Evolutionary conservation across 108 stramenopile species (phyloP).

Genomic region (Cyclotella choctawhatcheeana): DNA sequence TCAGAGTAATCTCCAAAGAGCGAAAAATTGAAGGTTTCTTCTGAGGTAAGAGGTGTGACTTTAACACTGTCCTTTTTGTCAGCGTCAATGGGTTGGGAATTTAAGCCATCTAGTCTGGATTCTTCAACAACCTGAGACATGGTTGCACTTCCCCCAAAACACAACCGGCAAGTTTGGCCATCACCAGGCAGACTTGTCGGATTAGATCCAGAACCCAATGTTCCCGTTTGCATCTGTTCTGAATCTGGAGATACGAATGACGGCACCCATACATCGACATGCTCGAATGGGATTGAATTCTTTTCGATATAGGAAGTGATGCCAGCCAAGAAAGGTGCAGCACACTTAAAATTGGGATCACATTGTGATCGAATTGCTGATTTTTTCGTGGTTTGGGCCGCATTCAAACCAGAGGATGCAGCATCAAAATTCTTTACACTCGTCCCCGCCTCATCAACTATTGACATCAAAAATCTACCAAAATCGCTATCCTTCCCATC

Average conservation of each 20-base stretch:
- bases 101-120: not conserved
- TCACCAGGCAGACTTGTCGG: conserved; percentile 1
- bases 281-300: conserved; percentile 82
- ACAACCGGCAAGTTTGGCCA: conserved; percentile 58
- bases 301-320: conserved; percentile 74
- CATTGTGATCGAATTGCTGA: not conserved
- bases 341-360: conserved; percentile 47
- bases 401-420: conserved; percentile 2
- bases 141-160: conserved; percentile 81
- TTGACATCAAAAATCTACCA: conserved; percentile 27
- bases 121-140: conserved; percentile 53
- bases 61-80: conserved; percentile 17
- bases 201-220: conserved; percentile 8
- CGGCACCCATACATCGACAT: conserved; percentile 88
- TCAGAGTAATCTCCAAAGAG: conserved; percentile 87
- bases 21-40: conserved; percentile 72
- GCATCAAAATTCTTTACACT: conserved; percentile 16
- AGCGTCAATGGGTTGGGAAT: not conserved
- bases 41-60: conserved; percentile 33
- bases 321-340: conserved; percentile 77
- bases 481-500: conserved; percentile 31
- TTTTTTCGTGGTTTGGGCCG: conserved; percentile 3
- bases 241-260: conserved; percentile 53
- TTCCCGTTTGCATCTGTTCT: not conserved
- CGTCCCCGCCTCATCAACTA: conserved; percentile 11